These are phyloP conservation scores for Volutella citrinella DNA, from an alignment of 2,329 filamentous ascomycete genomes.

Conservation along the genomic window DNA sequence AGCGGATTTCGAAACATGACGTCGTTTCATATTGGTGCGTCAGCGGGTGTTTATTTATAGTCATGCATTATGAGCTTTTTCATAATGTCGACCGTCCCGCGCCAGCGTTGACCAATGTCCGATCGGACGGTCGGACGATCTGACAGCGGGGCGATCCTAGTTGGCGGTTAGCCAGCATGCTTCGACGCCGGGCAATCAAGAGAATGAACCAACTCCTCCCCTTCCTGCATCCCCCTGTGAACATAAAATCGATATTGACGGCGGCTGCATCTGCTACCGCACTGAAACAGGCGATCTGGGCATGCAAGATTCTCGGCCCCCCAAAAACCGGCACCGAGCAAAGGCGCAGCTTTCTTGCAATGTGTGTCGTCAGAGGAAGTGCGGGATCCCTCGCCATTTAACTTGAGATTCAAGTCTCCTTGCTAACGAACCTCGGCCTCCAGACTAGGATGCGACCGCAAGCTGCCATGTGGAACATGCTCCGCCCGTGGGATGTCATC, in stretches of 20 bases:
- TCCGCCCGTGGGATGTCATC: conserved; percentile 4
- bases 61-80: conserved; percentile 4
- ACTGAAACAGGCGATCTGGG: background rate
- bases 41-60: too few species aligned
- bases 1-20: too few species aligned
- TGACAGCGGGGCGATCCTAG: conserved; percentile 5
- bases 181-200: too few species aligned
- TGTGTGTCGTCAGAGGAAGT: conserved; percentile 6
- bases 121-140: conserved; percentile 9
- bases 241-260: background rate
- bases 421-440: too few species aligned
- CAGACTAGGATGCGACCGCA: conserved; percentile 4
- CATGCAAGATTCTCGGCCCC: background rate
- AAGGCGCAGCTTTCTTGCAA: conserved; percentile 7
- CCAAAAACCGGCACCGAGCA: conserved; percentile 3
- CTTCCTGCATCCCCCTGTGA: background rate
- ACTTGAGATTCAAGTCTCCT: background rate
- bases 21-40: too few species aligned
- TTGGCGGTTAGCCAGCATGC: too few species aligned
- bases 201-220: background rate
- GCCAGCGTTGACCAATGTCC: too few species aligned
- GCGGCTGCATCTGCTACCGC: background rate
- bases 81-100: background rate
- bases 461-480: conserved; percentile 4
- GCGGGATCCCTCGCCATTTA: background rate